Conservation (phyloP, 441 rosid genomes). For the Mallotus japonicus region DNA sequence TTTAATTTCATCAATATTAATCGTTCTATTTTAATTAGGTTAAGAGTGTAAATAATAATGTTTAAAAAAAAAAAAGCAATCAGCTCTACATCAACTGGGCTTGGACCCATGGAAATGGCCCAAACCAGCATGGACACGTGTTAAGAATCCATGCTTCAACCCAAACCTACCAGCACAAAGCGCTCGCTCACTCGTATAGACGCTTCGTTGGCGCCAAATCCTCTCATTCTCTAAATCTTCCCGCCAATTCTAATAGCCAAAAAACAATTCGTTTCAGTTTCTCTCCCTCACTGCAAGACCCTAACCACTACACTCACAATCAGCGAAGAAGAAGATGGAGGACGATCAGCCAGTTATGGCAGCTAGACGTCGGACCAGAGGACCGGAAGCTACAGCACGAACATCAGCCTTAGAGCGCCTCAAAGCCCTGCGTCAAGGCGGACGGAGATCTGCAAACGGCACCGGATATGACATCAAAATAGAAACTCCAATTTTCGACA, state of each 20-base stretch:
- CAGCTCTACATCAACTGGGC: too few relatives aligned
- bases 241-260: slow-evolving; percentile 20
- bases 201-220: slow-evolving; percentile 24
- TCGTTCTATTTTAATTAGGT: too few relatives aligned
- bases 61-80: too few relatives aligned
- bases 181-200: too few relatives aligned
- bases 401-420: slow-evolving; percentile 67
- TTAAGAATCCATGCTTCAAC: too few relatives aligned
- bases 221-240: slow-evolving; percentile 19
- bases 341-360: slow-evolving; percentile 41
- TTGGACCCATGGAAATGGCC: too few relatives aligned
- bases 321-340: slow-evolving; percentile 29
- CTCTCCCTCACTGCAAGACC: not conserved
- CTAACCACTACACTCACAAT: slow-evolving; percentile 9
- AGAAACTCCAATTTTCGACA: slow-evolving; percentile 73
- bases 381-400: slow-evolving; percentile 51
- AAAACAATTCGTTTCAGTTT: not conserved
- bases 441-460: slow-evolving; percentile 58
- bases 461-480: slow-evolving; percentile 60
- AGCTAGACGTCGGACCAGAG: slow-evolving; percentile 53
- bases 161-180: too few relatives aligned
- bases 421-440: slow-evolving; percentile 62
- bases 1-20: too few relatives aligned
- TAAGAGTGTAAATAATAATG: too few relatives aligned
- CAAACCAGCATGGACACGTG: too few relatives aligned